Conservation (phyloP, 2,329 filamentous ascomycete genomes). For the Pestalotiopsis sp. region DNA sequence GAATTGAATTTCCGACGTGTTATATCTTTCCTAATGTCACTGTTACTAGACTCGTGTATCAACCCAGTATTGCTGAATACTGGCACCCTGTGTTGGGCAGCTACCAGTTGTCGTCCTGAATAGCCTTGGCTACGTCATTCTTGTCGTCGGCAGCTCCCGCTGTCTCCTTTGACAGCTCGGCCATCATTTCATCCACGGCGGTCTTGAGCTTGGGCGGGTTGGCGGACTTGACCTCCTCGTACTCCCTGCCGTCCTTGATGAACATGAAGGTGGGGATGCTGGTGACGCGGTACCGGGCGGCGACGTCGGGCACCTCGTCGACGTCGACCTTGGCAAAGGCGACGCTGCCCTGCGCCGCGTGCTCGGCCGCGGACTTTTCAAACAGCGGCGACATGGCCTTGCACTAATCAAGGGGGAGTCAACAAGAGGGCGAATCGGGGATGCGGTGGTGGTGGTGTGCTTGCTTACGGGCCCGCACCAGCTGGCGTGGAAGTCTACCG, state of each 20-base stretch:
- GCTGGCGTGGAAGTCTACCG: conserved; percentile 58
- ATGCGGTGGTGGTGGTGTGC: neutral
- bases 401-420: conserved; percentile 41
- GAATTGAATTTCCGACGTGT: neutral
- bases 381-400: conserved; percentile 70
- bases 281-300: conserved; percentile 65
- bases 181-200: conserved; percentile 42
- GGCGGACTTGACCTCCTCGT: conserved; percentile 66
- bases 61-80: neutral
- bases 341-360: conserved; percentile 50
- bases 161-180: neutral
- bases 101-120: conserved; percentile 15
- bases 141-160: neutral
- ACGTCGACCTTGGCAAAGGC: conserved; percentile 75
- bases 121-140: conserved; percentile 11
- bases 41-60: neutral
- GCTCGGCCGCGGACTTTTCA: conserved; percentile 52
- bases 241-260: conserved; percentile 66
- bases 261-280: conserved; percentile 75
- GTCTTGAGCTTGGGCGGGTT: conserved; percentile 61
- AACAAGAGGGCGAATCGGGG: too few relatives aligned
- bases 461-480: conserved; percentile 65
- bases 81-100: neutral
- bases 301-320: conserved; percentile 66
- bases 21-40: neutral